phyloP scores from a whole-genome alignment of 305 asterid genomes.

The Solanum hybrid region DNA sequence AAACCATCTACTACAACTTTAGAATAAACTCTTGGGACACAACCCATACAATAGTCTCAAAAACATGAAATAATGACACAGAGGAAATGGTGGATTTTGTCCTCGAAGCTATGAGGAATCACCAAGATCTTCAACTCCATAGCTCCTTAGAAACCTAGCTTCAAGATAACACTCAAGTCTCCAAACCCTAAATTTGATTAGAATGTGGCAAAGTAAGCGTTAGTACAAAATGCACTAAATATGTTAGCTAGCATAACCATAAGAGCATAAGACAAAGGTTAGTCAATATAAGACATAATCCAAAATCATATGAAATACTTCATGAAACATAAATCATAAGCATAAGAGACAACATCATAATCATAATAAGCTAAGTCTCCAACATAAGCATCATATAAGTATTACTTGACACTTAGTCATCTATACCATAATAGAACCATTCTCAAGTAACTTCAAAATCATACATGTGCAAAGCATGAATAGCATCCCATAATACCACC shows the following conservation, averaged over 20 bases:
- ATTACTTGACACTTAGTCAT: no score
- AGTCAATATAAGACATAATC: no score
- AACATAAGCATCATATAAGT: no score
- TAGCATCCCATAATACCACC: no score
- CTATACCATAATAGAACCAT: no score
- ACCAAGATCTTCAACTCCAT: neutral
- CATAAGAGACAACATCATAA: no score
- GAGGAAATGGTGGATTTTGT: neutral
- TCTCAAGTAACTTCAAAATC: no score
- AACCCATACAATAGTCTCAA: neutral
- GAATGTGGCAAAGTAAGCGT: neutral
- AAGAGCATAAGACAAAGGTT: no score
- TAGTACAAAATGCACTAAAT: neutral
- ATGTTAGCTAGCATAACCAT: neutral
- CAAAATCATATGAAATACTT: no score
- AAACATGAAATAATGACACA: neutral
- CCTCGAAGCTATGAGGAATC: neutral
- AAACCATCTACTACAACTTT: neutral
- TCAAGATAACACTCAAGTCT: neutral
- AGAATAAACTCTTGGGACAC: neutral
- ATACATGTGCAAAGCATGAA: no score
- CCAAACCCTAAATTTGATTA: neutral
- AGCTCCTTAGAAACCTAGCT: neutral
- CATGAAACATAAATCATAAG: no score
- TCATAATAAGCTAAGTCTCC: no score